Conservation (phyloP, 1,284 basidiomycete genomes). For the Heterobasidion parviporum region DNA sequence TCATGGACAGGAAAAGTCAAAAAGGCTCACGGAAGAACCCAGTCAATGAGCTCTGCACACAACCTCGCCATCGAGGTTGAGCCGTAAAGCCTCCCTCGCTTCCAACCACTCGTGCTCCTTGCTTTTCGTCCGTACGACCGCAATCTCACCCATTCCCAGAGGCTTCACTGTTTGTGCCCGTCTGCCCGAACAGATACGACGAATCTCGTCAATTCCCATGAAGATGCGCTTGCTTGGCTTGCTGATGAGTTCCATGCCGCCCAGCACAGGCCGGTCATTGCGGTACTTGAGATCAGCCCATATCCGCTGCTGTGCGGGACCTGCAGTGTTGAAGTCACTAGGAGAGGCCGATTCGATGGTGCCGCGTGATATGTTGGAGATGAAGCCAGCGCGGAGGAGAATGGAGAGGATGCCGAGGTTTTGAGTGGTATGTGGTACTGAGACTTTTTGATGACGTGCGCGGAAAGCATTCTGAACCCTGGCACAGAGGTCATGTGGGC, state of each 20-base stretch:
- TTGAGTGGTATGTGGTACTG: constrained; percentile 73
- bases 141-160: constrained; percentile 80
- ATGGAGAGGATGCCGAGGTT: constrained; percentile 80
- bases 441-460: constrained; percentile 66
- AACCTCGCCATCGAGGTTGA: constrained; percentile 63
- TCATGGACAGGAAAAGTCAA: not conserved
- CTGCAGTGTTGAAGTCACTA: constrained; percentile 42
- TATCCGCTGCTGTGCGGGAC: constrained; percentile 60
- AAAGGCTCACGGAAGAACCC: not conserved
- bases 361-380: constrained; percentile 75
- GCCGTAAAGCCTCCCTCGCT: constrained; percentile 60
- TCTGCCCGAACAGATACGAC: constrained; percentile 66
- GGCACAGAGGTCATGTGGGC: constrained; percentile 78
- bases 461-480: constrained; percentile 85
- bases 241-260: constrained; percentile 65
- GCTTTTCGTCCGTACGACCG: constrained; percentile 64
- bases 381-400: constrained; percentile 80
- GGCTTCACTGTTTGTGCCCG: constrained; percentile 67
- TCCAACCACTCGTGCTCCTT: constrained; percentile 67
- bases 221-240: constrained; percentile 68
- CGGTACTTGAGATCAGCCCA: constrained; percentile 91
- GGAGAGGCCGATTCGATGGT: constrained; percentile 64
- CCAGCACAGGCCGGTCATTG: constrained; percentile 76
- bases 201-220: constrained; percentile 67
- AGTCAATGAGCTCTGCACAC: constrained; percentile 60